Base-by-base conservation (phyloP, 2,329 filamentous ascomycete species). In the Sporothrix mexicana region DNA sequence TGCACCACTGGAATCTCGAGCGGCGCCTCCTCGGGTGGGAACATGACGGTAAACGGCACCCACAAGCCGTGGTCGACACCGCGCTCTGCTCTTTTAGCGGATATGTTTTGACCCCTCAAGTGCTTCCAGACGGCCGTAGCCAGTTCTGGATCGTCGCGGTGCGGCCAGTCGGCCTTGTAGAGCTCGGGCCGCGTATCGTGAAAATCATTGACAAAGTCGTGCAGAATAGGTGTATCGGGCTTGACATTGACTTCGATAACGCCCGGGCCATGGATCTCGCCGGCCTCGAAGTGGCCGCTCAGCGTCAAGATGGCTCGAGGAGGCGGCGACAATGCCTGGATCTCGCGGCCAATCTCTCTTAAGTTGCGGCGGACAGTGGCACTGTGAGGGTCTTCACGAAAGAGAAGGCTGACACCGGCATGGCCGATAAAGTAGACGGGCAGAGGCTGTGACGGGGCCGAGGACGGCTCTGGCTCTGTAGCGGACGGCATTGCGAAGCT, bases 121-220 rank as follows among this genome's bases (percentile, higher is more conserved):
- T 73, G 72, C 51, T 70, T 66, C 72, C 72, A 73, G 17, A 73
- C 67, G 10, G 62, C 66, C 12, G 49, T 66, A n/a, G 15, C 72
- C 8, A 73, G 59, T 8, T 47, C 72, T 0, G 72, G 67, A 3
- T 59, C 67, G 49, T 73, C 72, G n/a, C 36, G 55, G 67, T 73
- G 72, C n/a, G 67, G 45, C 72, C 72, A 73, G 4, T 70, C 67
- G 1, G 23, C 67, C 30, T 67, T 30, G 72, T 73, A 73, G 9
- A 73, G 64, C 3, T 23, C 55, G 12, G 72, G 72, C 3, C n/a
- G 57, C 1, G 57, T 70, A 36, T 73, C 72, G 57, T 73, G 72
- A 36, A 73, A 73, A n/a, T 73, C 72, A 13, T 69, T 66, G 20
- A 73, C 72, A 73, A 73, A 73, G 72, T 73, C 72, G 49, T 73